Evolutionary conservation across 352 stramenopile genomes (phyloP), one percentile per base, ranked within the genome.

Genomic region (Pythium aristosporum): DNA sequence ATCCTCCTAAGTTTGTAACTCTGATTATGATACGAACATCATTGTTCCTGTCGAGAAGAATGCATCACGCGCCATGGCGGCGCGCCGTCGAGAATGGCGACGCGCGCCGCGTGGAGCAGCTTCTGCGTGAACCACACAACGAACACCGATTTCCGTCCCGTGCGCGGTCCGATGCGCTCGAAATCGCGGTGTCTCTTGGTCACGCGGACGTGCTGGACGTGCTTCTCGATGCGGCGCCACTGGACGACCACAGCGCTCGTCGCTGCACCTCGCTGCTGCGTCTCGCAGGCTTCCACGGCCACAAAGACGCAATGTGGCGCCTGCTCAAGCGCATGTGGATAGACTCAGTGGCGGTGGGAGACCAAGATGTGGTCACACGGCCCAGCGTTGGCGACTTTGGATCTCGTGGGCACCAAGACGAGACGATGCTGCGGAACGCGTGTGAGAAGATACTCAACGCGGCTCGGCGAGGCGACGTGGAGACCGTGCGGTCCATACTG

Each of bases 241-340:
- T 34, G 16, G 39, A 57, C 41, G 41, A 36, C 28, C 23, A 34
- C 28, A 25, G 10, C 1, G 3, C 28, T n/a, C 15, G 44, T 28
- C 53, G 57, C 37, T 63, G 44, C 8, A 32, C 5, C 36, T 21
- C 53, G 57, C 37, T 63, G 44, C 15, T 56, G 11, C 36, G 39
- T 25, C 34, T 57, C n/a, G 34, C 57, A 0, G 47, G 57, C 2
- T 28, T 42, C 16, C 34, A 57, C 44, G 57, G 46, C 21, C 46
- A 63, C 18, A 16, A 5, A 0, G 16, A 30, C 3, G 25, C 23
- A 3, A 43, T 48, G 34, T 47, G 47, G 57, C 21, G 49, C 5
- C 34, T 63, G 3, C 48, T 63, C 32, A 32, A 56, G 34, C 56
- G 34, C 21, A 16, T 60, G 7, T 8, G 6, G 20, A 50, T 9